A percentile compares a stretch with the other conserved stretches of the same genome.
Evolutionary conservation across 768 basidiomycete genomes (phyloP).

Genomic region (Kwoniella heveanensis): DNA sequence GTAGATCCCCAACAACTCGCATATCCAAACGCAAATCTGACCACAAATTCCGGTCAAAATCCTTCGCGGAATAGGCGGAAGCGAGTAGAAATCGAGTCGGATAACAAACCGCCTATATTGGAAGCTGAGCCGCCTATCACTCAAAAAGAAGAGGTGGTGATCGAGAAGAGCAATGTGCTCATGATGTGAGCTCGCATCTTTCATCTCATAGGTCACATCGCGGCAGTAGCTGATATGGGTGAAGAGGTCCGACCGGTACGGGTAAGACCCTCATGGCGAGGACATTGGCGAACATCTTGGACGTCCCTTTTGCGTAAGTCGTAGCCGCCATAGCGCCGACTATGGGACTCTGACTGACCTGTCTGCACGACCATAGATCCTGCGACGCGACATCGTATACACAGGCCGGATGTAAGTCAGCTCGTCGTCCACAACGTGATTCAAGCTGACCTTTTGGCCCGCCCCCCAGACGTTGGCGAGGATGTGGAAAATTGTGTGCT

Average conservation of each 20-base stretch:
- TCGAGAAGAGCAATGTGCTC: constrained; percentile 95
- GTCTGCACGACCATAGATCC: constrained; percentile 26
- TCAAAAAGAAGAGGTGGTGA: constrained; percentile 40
- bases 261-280: constrained; percentile 90
- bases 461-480: constrained; percentile 78
- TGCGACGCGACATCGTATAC: constrained; percentile 90
- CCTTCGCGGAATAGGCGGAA: constrained; percentile 1
- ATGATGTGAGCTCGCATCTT: constrained; percentile 83
- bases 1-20: background rate
- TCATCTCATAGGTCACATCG: too few species aligned
- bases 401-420: constrained; percentile 60
- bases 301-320: constrained; percentile 81
- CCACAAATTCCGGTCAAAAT: background rate
- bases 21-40: background rate
- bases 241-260: constrained; percentile 56
- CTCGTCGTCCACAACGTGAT: background rate
- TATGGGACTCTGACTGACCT: background rate
- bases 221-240: constrained; percentile 11
- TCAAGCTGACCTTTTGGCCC: constrained; percentile 12
- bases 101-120: constrained; percentile 11
- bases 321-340: too few species aligned
- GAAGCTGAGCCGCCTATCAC: constrained; percentile 18
- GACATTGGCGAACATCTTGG: constrained; percentile 84
- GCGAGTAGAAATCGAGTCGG: constrained; percentile 14
- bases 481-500: constrained; percentile 92